These are phyloP conservation scores for Alternaria solani DNA, from an alignment of 2,329 filamentous ascomycete species.

Conservation along the genomic window DNA sequence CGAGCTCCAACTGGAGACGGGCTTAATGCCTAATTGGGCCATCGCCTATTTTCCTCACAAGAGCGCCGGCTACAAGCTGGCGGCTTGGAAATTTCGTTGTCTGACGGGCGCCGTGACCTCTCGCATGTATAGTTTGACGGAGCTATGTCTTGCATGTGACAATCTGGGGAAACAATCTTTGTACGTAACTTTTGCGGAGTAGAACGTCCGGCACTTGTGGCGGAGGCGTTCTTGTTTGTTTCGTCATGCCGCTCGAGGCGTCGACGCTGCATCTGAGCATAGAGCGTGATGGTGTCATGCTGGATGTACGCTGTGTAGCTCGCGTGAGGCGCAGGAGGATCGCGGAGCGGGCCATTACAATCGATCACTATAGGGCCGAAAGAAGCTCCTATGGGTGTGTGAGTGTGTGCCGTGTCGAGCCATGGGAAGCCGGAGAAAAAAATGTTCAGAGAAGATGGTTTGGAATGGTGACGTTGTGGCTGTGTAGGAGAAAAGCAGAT, in stretches of 20 bases:
- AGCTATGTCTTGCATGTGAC: conserved; percentile 11
- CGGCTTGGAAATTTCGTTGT: neutral
- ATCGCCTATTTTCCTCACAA: conserved; percentile 1
- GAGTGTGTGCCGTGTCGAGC: conserved; percentile 1
- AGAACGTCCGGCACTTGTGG: neutral
- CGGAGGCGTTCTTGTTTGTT: neutral
- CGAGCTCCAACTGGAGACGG: conserved; percentile 9
- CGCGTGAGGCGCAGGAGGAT: conserved; percentile 2
- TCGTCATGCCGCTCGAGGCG: neutral
- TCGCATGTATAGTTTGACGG: neutral
- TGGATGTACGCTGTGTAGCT: neutral
- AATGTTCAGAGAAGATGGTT: neutral
- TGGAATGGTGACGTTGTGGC: conserved; percentile 10
- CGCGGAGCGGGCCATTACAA: conserved; percentile 15
- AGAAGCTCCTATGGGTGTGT: neutral
- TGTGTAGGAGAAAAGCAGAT: conserved; percentile 8
- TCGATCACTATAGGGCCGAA: conserved; percentile 12
- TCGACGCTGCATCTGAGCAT: neutral
- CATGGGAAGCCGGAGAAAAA: neutral
- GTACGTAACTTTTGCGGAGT: conserved; percentile 13
- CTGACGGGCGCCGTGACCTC: neutral
- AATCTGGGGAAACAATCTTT: conserved; percentile 13
- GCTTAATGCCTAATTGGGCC: conserved; percentile 3
- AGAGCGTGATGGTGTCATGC: neutral
- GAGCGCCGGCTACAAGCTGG: neutral